Evolutionary conservation across 306 rosid species (phyloP).

Genomic region (Vachellia pachyceras): DNA sequence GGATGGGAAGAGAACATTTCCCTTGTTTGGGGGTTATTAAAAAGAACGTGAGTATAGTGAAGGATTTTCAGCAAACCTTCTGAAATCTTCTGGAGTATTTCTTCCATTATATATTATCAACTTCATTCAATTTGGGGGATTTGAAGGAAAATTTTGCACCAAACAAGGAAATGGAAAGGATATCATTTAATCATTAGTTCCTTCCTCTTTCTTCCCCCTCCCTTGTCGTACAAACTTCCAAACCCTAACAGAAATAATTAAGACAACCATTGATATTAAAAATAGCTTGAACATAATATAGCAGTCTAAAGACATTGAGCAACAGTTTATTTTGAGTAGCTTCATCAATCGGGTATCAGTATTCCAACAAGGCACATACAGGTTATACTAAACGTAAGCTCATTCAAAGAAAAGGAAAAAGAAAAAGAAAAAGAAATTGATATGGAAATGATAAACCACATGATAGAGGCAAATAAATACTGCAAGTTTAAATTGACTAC

Average conservation of each 20-base stretch:
- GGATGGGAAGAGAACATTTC: background rate
- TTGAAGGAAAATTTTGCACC: background rate
- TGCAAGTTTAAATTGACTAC: background rate
- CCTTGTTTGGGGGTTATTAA: slow-evolving; percentile 9
- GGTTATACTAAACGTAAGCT: background rate
- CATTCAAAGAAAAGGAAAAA: background rate
- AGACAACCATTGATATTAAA: background rate
- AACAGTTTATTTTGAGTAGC: background rate
- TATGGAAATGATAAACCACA: background rate
- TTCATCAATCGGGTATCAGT: background rate
- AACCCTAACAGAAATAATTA: background rate
- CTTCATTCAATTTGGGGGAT: background rate
- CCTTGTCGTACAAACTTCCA: background rate
- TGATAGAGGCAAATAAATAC: background rate
- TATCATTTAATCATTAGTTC: background rate
- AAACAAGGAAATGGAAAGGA: background rate
- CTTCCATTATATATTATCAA: background rate
- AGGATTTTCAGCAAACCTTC: background rate
- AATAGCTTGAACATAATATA: background rate
- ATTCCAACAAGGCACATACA: background rate
- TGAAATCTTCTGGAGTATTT: background rate
- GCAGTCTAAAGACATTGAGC: background rate
- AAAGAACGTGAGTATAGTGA: background rate
- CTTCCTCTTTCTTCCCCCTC: background rate
- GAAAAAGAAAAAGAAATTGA: background rate